Evolutionary conservation across 164 flowering plant species (phyloP).

Genomic region (Liquidambar formosana): DNA sequence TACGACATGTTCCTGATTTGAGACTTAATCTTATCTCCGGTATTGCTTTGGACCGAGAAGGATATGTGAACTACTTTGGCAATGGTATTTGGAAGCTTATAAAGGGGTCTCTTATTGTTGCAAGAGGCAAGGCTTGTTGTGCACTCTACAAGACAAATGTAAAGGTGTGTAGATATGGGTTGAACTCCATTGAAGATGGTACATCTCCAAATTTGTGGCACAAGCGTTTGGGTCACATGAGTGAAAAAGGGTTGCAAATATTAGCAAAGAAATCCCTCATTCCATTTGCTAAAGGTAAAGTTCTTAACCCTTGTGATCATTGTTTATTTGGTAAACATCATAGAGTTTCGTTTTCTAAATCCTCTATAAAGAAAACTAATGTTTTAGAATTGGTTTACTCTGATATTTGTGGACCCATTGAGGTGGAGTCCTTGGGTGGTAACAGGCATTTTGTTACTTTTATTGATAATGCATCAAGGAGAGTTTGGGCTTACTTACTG

Average conservation of each 20-base stretch:
- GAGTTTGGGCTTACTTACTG: conserved; percentile 1
- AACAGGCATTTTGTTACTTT: conserved; percentile 7
- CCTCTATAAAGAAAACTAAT: not conserved
- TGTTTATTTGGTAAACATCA: conserved; percentile 4
- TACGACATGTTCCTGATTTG: conserved; percentile 15
- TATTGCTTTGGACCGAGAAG: conserved; percentile 4
- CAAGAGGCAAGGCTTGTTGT: not conserved
- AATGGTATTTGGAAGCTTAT: conserved; percentile 15
- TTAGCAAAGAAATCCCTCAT: not conserved
- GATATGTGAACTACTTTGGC: not conserved
- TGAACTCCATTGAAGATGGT: not conserved
- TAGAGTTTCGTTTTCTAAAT: conserved; percentile 5
- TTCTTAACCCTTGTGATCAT: conserved; percentile 5
- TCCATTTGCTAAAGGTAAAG: not conserved
- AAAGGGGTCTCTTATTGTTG: not conserved
- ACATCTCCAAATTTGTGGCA: conserved; percentile 7
- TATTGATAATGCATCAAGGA: conserved; percentile 13
- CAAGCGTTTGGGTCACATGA: not conserved
- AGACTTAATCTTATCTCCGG: conserved; percentile 3
- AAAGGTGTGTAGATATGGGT: not conserved
- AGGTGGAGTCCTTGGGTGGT: conserved; percentile 2
- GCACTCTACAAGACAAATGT: not conserved
- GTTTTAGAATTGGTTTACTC: conserved; percentile 3
- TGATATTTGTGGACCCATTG: conserved; percentile 20
- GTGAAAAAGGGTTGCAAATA: conserved; percentile 6